Base-by-base conservation (phyloP, 2,329 filamentous ascomycete genomes). In the Paecilomyces niveus region DNA sequence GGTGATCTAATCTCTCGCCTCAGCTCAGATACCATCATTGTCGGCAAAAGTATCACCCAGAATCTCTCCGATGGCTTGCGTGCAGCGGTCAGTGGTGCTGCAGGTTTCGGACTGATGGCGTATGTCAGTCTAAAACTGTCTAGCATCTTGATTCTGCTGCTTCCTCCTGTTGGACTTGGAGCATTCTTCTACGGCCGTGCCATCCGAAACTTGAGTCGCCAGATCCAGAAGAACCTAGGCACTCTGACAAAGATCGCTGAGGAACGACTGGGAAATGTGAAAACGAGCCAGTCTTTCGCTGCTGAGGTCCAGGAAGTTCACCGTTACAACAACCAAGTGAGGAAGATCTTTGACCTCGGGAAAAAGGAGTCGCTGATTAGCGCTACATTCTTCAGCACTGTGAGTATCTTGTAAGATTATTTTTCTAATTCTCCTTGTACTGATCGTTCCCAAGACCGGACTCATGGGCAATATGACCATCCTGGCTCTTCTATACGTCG, bases 391-490 rank as follows among this genome's bases (percentile, higher is more conserved):
- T 99, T 97, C 74, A 85, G 84, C 57, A 80, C 81, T 55, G 78
- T 80, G 67, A 65, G 78, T 70, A 39, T 54, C 49, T 22, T 2
- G 11, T 15, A 26, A n/a, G 29, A 10, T 7, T 51, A 1, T 50
- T 1, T 51, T 26, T 31, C 10, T 57, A n/a, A 24, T 9, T 18
- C 13, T 4, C 6, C 18, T 2, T 8, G 13, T 39, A 15, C 22
- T 59, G 45, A 56, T 35, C 18, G 55, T 18, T 54, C 81, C 80
- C 51, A 81, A 88, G 63, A 96, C 92, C 50, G 92, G 93, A 29
- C 89, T 96, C 76, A 89, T 93, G 75, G 94, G 94, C 26, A 99
- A 99, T 70, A 90, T 97, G 86, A 97, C 94, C 0, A 93, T 99
- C 63, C 79, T 99, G 57, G 89, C 89, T 11, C 85, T 99, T 69